Evolutionary conservation across 2,329 filamentous ascomycete genomes (phyloP), one percentile per base, ranked within the genome.

Genomic region (Fusarium coicis): DNA sequence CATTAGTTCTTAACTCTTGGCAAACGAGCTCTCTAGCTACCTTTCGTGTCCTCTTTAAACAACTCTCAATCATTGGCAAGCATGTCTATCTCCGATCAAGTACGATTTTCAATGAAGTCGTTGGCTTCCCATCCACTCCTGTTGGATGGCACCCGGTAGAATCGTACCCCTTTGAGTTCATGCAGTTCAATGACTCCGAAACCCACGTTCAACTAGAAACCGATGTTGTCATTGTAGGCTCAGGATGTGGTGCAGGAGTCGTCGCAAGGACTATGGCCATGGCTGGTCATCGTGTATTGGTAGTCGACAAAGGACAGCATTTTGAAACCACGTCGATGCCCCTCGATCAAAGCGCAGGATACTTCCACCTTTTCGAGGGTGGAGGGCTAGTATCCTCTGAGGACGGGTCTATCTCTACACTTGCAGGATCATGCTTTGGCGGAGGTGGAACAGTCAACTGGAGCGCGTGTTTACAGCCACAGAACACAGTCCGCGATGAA

Each of bases 361-460:
- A 56, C 1, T 61, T 61, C 23, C 58, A 61, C 10, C 58, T 61
- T 21, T 61, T 61, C 18, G 58, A 61, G 4, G 23, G 28, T 0
- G 49, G 58, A 23, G 58, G 58, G 1, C 34, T 61, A 0, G n/a
- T 61, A 30, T 30, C 49, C 5, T 61, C 58, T 3, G 58, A 61
- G 2, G 58, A 61, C 11, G 58, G 49, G 3, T 61, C 58, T 19
- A 61, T 61, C 3, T 56, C 58, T 30, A 56, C 50, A 11, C 28
- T 56, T 14, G 58, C 58, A 23, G 58, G 58, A 0, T 56, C 58
- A 19, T 61, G 58, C 19, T 61, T 61, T 19, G 58, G 58, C 2
- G 58, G 58, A 30, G 58, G 58, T 10, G 58, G 58, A 37, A 61
- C 58, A 10, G 49, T 61, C 30, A 61, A 61, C 30, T 61, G 58